These are phyloP conservation scores for Penicillium sp. DNA, from an alignment of 2,329 filamentous ascomycete genomes.

Conservation along the genomic window DNA sequence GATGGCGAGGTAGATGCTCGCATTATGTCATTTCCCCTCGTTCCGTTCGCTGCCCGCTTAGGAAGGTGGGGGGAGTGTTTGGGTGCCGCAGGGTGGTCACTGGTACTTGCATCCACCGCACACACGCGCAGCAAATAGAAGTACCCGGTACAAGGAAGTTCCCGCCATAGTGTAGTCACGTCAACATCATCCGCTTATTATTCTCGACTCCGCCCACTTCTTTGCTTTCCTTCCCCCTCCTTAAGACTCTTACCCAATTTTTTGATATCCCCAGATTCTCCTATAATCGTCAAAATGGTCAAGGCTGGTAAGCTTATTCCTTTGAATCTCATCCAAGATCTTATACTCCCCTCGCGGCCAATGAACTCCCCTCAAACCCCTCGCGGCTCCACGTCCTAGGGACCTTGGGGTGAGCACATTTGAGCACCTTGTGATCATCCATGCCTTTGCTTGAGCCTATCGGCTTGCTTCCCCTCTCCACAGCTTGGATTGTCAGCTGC, in stretches of 20 bases:
- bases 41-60: conserved; percentile 24
- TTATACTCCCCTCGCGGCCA: not conserved
- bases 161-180: conserved; percentile 20
- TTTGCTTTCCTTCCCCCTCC: conserved; percentile 17
- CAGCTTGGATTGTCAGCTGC: not conserved
- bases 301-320: conserved; percentile 77
- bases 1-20: conserved; percentile 2
- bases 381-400: conserved; percentile 20
- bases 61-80: conserved; percentile 30
- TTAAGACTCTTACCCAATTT: conserved; percentile 18
- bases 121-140: not conserved
- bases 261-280: conserved; percentile 31
- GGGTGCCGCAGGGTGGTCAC: conserved; percentile 13
- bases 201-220: conserved; percentile 20
- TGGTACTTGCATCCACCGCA: conserved; percentile 1
- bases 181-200: conserved; percentile 32
- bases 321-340: conserved; percentile 20
- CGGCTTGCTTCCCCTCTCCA: conserved; percentile 22
- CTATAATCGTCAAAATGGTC: conserved; percentile 82
- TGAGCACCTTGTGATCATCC: conserved; percentile 45
- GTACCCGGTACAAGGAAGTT: not conserved
- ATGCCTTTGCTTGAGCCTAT: conserved; percentile 31
- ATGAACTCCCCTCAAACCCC: conserved; percentile 7
- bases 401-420: conserved; percentile 47
- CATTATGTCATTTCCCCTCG: conserved; percentile 31